Evolutionary conservation across 2,329 filamentous ascomycete genomes (phyloP), one percentile per base, ranked within the genome.

Genomic region (Xylaria hypoxylon): DNA sequence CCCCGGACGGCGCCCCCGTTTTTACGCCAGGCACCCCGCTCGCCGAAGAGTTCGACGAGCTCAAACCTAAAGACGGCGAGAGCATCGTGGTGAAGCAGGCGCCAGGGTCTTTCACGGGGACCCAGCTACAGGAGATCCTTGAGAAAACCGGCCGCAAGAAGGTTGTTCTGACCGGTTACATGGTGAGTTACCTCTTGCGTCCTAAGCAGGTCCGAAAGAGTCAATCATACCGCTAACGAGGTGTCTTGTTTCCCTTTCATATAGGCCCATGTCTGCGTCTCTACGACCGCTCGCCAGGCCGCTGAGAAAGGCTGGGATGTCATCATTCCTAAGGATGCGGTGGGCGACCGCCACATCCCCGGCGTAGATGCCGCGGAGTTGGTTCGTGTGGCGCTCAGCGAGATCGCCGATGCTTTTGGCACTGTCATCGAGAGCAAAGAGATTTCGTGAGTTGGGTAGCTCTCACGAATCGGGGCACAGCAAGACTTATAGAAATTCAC

Each of bases 221-320:
- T 11, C 31, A 5, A 31, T 2, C 13, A 28, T 50, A 15, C 15
- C 28, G 31, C 55, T 65, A 31, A 65, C 44, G 15, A 40, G 3
- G 5, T 38, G 15, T 19, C n/a, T 11, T 22, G 7, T 52, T 38
- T 45, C 13, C 8, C 38, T 10, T 45, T 17, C 2, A 13, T n/a
- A 26, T 13, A 65, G 63, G 63, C 63, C 15, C 63, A 65, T 33
- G 63, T 65, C 15, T 65, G 63, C 22, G 63, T 65, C 44, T 65
- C 63, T 13, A 65, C 63, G 2, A 65, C 63, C 8, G 63, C 63
- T 13, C 63, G 63, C 4, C 63, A 65, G 19, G 63, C 35, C 13
- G 63, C 63, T 17, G 63, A 65, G 58, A 61, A 26, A 13, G 58
- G 63, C 17, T 65, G 63, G 63, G 63, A 65, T 26, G 58, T 62